Conservation (phyloP, 1,284 basidiomycete species). For the Trichosporon coremiiforme region DNA sequence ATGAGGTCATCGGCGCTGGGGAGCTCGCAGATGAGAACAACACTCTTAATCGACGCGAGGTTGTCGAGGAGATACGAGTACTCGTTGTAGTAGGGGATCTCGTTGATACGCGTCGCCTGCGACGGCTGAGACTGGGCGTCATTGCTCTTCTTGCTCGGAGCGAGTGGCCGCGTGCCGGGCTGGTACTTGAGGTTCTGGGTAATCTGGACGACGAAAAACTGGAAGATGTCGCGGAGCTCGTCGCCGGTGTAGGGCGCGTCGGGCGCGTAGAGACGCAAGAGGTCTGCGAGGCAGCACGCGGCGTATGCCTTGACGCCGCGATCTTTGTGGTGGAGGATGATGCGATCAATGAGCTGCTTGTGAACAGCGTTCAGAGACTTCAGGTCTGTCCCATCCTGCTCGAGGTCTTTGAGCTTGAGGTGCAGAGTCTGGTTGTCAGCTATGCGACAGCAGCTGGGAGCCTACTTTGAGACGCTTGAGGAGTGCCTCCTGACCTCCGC, state of each 20-base stretch:
- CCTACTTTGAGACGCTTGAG: slow-evolving; percentile 75
- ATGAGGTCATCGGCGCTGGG: slow-evolving; percentile 84
- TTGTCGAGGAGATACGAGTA: slow-evolving; percentile 92
- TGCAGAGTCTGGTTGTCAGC: slow-evolving; percentile 63
- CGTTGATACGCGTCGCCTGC: slow-evolving; percentile 54
- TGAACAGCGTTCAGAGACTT: slow-evolving; percentile 69
- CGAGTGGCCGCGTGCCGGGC: slow-evolving; percentile 45
- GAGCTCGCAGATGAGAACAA: slow-evolving; percentile 89
- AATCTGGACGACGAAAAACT: slow-evolving; percentile 89
- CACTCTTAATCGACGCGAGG: slow-evolving; percentile 89
- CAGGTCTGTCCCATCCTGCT: slow-evolving; percentile 83
- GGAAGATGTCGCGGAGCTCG: slow-evolving; percentile 87
- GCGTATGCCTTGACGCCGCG: slow-evolving; percentile 86
- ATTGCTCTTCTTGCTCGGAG: slow-evolving; percentile 33
- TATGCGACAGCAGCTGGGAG: not conserved
- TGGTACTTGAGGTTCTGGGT: slow-evolving; percentile 70
- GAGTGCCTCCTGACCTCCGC: slow-evolving; percentile 63
- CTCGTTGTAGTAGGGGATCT: slow-evolving; percentile 72
- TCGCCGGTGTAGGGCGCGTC: slow-evolving; percentile 90
- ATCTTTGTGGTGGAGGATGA: slow-evolving; percentile 89
- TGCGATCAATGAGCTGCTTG: slow-evolving; percentile 76
- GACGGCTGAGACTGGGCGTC: slow-evolving; percentile 53
- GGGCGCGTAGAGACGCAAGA: slow-evolving; percentile 90
- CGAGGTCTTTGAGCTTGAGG: slow-evolving; percentile 75
- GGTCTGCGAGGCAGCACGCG: slow-evolving; percentile 91